Conservation (phyloP, 2,329 filamentous ascomycete species). For the Apiospora kogelbergensis region DNA sequence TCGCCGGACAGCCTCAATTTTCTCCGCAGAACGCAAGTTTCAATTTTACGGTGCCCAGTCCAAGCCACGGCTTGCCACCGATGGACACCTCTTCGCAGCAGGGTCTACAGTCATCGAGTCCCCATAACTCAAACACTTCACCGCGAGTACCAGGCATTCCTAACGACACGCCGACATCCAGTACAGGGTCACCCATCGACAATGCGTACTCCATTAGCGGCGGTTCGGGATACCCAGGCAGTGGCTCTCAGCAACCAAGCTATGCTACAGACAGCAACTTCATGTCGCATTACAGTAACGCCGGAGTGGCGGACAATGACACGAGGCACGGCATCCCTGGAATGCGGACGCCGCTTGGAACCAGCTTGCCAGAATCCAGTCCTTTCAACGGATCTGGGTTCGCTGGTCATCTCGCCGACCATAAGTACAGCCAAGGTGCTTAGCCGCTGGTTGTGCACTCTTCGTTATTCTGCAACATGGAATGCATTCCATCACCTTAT, state of each 20-base stretch:
- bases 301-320: not conserved
- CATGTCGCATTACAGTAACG: not conserved
- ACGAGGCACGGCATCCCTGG: not conserved
- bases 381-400: not conserved
- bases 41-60: not conserved
- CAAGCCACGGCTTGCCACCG: not conserved
- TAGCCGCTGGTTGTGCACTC: not conserved
- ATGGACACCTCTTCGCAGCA: constrained; percentile 1
- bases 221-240: not conserved
- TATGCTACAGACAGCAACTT: not conserved
- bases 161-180: constrained; percentile 4
- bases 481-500: not conserved
- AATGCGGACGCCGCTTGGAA: not conserved
- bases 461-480: not conserved
- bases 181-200: not conserved
- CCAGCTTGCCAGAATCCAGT: not conserved
- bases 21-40: not conserved
- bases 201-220: not conserved
- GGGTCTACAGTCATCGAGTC: not conserved
- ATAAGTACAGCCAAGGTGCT: not conserved
- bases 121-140: not conserved
- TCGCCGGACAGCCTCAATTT: not conserved
- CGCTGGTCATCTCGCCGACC: not conserved
- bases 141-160: not conserved
- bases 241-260: not conserved